phyloP scores from a whole-genome alignment of 2,329 filamentous ascomycete species.

The Botrytis squamosa region DNA sequence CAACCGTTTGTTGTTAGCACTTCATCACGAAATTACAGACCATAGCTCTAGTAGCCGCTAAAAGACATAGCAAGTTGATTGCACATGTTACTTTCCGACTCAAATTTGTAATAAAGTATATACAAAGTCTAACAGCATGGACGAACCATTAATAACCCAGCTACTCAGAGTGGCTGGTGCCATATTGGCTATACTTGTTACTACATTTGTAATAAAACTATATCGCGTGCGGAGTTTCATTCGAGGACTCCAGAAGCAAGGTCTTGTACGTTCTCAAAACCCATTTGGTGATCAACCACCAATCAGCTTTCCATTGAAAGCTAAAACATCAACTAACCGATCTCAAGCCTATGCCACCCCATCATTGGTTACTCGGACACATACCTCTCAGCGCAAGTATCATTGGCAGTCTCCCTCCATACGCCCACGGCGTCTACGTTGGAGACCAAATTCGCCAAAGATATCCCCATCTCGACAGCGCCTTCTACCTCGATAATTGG shows the following conservation, averaged over 20 bases:
- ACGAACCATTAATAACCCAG: neutral
- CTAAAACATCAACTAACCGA: neutral
- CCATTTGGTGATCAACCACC: neutral
- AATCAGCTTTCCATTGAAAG: neutral
- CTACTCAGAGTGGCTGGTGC: neutral
- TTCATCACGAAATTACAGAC: neutral
- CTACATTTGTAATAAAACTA: neutral
- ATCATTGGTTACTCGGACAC: conserved; percentile 2
- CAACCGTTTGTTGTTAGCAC: neutral
- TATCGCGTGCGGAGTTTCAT: neutral
- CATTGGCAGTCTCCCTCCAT: neutral
- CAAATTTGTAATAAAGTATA: neutral
- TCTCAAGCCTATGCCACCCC: neutral
- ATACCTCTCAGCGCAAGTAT: conserved; percentile 9
- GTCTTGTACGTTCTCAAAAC: neutral
- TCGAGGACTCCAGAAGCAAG: neutral
- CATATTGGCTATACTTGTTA: neutral
- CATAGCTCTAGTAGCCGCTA: neutral
- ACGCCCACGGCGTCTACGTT: neutral
- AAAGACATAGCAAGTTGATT: neutral
- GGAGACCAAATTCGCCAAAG: conserved; percentile 8
- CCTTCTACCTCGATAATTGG: conserved; percentile 23
- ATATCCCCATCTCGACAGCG: conserved; percentile 9
- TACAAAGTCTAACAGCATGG: neutral
- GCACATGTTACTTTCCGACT: neutral